A percentile compares a stretch with the other conserved stretches of the same genome.
Conservation (phyloP, 805 yeast species). For the Myxozyma vanderwaltii region DNA sequence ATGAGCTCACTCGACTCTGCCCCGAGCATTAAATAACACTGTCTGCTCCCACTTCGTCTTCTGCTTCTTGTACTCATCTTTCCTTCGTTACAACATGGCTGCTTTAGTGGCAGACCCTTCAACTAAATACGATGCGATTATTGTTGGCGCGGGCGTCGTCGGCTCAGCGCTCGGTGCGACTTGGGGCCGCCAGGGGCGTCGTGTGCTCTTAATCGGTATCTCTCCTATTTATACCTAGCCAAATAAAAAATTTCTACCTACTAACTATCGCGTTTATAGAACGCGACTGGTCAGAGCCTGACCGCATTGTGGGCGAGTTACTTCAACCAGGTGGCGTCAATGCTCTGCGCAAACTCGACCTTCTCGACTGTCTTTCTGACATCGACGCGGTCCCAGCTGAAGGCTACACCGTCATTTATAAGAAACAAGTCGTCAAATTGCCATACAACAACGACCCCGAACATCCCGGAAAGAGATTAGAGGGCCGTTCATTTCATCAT, state of each 20-base stretch:
- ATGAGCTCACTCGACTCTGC: background rate
- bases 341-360: constrained; percentile 78
- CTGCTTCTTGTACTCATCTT: background rate
- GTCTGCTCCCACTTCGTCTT: background rate
- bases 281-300: constrained; percentile 89
- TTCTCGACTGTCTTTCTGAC: constrained; percentile 70
- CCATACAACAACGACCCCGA: constrained; percentile 58
- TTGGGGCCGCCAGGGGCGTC: constrained; percentile 85
- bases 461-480: constrained; percentile 39
- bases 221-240: too few relatives aligned
- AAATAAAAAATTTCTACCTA: too few relatives aligned
- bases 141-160: constrained; percentile 98
- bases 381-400: constrained; percentile 75
- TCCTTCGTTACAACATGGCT: background rate
- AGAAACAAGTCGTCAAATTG: constrained; percentile 58
- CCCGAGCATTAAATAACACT: background rate
- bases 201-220: constrained; percentile 59
- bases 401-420: constrained; percentile 79
- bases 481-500: constrained; percentile 90
- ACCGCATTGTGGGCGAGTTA: constrained; percentile 94
- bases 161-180: constrained; percentile 94
- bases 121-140: constrained; percentile 69
- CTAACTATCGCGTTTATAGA: constrained; percentile 47
- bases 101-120: background rate
- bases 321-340: constrained; percentile 96